Conservation (phyloP, 345 rosid species). For the Aethionema arabicum region DNA sequence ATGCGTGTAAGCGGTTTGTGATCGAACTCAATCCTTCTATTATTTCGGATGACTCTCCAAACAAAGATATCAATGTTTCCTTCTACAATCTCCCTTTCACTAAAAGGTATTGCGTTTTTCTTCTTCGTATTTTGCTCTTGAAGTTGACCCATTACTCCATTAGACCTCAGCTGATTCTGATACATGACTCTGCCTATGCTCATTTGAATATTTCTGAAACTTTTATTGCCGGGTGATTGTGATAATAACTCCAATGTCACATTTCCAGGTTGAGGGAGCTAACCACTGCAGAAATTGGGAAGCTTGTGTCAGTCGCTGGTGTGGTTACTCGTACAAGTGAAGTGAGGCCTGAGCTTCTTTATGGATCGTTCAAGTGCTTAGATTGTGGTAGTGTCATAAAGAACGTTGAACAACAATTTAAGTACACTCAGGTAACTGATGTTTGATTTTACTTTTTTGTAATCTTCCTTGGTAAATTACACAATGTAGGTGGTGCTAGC, state of each 20-base stretch:
- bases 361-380: conserved; percentile 85
- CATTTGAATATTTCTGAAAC: not conserved
- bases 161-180: not conserved
- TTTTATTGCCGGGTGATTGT: not conserved
- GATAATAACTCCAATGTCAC: not conserved
- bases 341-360: conserved; percentile 95
- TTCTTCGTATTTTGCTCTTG: not conserved
- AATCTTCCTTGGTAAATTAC: not conserved
- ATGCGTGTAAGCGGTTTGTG: conserved; percentile 87
- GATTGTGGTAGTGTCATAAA: conserved; percentile 73
- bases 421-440: conserved; percentile 76
- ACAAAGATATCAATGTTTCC: conserved; percentile 81
- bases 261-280: conserved; percentile 71
- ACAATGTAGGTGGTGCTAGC: not conserved
- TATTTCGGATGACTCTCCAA: conserved; percentile 72
- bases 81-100: conserved; percentile 81
- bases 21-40: conserved; percentile 71
- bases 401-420: conserved; percentile 94
- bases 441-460: not conserved
- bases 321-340: conserved; percentile 96
- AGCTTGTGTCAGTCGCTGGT: conserved; percentile 80
- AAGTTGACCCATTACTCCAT: not conserved
- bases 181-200: not conserved
- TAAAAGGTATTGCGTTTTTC: conserved; percentile 49
- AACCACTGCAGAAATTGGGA: conserved; percentile 80